A percentile compares a stretch with the other conserved stretches of the same genome.
phyloP scores from a whole-genome alignment of 169 alveolate species.

The Theileria equi region DNA sequence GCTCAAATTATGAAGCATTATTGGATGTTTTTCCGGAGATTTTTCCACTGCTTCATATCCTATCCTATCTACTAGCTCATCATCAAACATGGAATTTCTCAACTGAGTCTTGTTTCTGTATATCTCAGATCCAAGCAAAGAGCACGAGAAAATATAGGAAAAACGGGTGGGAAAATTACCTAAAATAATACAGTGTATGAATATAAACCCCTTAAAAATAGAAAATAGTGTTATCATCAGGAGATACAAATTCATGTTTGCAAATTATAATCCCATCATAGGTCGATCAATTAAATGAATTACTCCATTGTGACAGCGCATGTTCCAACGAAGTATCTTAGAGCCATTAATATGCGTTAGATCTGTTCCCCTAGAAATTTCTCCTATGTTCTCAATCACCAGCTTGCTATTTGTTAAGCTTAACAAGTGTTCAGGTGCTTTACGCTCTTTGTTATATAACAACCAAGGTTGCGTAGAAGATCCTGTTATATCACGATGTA shows the following conservation, averaged over 20 bases:
- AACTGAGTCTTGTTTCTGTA: no score
- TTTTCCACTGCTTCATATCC: conserved; percentile 11
- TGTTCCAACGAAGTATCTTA: conserved; percentile 69
- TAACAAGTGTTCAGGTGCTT: conserved; percentile 63
- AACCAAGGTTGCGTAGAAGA: conserved; percentile 77
- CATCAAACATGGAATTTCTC: no score
- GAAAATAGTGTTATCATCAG: no score
- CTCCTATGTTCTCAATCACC: conserved; percentile 66
- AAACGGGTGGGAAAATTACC: no score
- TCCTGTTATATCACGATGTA: conserved; percentile 74
- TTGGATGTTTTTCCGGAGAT: neutral
- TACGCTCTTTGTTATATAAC: conserved; percentile 63
- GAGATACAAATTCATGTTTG: no score
- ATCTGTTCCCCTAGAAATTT: conserved; percentile 49
- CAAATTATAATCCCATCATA: conserved; percentile 18
- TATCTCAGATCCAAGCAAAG: no score
- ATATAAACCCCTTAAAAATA: no score
- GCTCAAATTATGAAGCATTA: conserved; percentile 16
- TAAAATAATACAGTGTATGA: no score
- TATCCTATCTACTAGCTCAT: neutral
- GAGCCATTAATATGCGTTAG: conserved; percentile 62
- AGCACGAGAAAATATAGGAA: no score
- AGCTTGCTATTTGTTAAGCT: conserved; percentile 49
- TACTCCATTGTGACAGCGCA: conserved; percentile 77
- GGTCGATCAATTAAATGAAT: conserved; percentile 72